Base-by-base conservation (phyloP, 2,329 filamentous ascomycete genomes). In the Fusarium azukiicola region DNA sequence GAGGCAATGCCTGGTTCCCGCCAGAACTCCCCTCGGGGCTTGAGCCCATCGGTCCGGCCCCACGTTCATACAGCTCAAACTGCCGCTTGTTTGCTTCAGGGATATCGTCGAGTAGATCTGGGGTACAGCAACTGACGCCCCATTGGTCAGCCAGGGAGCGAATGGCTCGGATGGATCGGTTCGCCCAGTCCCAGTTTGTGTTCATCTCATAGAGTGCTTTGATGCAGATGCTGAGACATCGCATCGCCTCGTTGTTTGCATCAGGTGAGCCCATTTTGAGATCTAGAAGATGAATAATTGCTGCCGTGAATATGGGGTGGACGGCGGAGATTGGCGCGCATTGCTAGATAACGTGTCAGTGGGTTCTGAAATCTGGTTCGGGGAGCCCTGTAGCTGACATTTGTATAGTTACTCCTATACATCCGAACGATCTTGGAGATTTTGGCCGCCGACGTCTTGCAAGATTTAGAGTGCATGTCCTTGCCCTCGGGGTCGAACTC, bases 171-270 rank as follows among this genome's bases (percentile, higher is more conserved):
- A 79, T 77, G 0, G 78, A 79, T 3, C 78, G 36, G 5, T 79
- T 79, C 0, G 78, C 78, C 77, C 78, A 79, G 17, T 79, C 76
- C 78, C 78, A 79, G 16, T 75, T 79, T 2, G 74, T 47, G 4
- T 79, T 79, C 77, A 79, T 79, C 52, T 78, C 78, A 12, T 79
- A 79, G 0, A 79, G 72, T 1, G 74, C 56, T 9, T 71, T 79
- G 5, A 79, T 68, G 17, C 78, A 79, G 19, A 76, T 73, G 10
- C 42, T 42, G 7, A 79, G 72, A 27, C 70, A 78, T 14, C 77
- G 67, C 72, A 78, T 72, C 1, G 77, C 73, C 38, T 79, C 78
- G 1, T 50, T 73, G 27, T 68, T 69, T 2, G 38, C 67, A 5
- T 21, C 12, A 0, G 71, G 44, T 21, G 64, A 56, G 8, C 54